phyloP scores from a whole-genome alignment of 192 early-diverging fungal genomes.

The Rhizophagus sp. region DNA sequence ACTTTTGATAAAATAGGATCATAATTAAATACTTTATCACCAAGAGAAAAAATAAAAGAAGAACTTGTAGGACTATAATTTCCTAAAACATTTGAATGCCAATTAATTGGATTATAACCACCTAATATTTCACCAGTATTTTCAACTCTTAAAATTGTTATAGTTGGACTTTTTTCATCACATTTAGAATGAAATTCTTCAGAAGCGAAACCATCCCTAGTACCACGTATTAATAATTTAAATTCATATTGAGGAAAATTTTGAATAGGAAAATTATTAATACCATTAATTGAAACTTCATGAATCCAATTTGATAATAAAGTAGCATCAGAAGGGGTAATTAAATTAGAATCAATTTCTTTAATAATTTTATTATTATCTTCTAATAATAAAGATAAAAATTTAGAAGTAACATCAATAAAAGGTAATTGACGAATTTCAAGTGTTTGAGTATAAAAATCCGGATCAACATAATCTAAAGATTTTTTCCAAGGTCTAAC shows the following conservation, averaged over 20 bases:
- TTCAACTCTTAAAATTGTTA: neutral
- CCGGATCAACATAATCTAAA: neutral
- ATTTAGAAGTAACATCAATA: neutral
- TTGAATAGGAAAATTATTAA: neutral
- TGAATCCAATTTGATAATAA: neutral
- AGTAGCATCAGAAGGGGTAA: neutral
- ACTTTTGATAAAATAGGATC: neutral
- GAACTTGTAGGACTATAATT: neutral
- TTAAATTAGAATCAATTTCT: neutral
- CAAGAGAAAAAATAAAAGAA: neutral
- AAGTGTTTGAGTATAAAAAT: neutral
- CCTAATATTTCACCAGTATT: neutral
- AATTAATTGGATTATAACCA: neutral
- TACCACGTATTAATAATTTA: neutral
- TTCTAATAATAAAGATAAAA: neutral
- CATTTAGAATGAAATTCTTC: neutral
- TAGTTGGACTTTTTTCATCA: neutral
- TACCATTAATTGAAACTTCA: neutral
- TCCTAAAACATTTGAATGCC: neutral
- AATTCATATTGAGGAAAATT: neutral
- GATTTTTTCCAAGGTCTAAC: neutral
- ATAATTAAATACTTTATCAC: constrained; percentile 9
- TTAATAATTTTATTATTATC: neutral
- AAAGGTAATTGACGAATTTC: neutral
- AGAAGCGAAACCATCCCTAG: neutral